Evolutionary conservation across 2,329 filamentous ascomycete species (phyloP).

Genomic region (Fusarium sublunatum): DNA sequence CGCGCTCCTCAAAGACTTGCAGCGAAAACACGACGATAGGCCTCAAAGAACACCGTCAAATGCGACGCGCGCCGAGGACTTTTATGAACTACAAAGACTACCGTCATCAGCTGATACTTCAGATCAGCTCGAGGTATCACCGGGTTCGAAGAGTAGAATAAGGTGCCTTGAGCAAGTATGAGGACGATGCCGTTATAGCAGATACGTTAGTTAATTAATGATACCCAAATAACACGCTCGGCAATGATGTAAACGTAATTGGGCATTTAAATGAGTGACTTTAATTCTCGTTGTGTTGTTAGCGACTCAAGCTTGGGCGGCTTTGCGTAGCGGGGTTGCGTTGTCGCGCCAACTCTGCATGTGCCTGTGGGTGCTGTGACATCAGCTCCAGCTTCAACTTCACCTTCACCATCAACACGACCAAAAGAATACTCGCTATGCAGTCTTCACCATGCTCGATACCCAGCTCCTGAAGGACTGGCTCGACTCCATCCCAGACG

Average conservation of each 20-base stretch:
- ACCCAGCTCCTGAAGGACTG: background rate
- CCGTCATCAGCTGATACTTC: constrained; percentile 16
- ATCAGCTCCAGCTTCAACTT: constrained; percentile 2
- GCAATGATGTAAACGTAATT: background rate
- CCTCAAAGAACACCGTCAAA: constrained; percentile 28
- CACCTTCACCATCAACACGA: background rate
- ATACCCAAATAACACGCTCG: constrained; percentile 6
- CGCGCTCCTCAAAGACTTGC: constrained; percentile 44
- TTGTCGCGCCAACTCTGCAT: constrained; percentile 10
- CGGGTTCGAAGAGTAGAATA: constrained; percentile 8
- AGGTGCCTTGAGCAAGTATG: constrained; percentile 17
- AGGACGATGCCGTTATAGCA: background rate
- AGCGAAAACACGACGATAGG: constrained; percentile 43
- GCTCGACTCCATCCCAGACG: constrained; percentile 15
- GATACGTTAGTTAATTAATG: constrained; percentile 3
- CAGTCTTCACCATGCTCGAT: constrained; percentile 7
- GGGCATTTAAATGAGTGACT: background rate
- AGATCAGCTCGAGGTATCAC: background rate
- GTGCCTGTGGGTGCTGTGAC: constrained; percentile 2
- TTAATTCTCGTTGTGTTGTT: no score
- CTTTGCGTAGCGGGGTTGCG: background rate
- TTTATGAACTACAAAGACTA: constrained; percentile 32
- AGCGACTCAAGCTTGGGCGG: background rate
- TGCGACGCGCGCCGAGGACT: constrained; percentile 8
- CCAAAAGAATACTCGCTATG: background rate